Percentiles rank a stretch among this genome's conserved stretches.
Evolutionary conservation across 495 filamentous ascomycete genomes (phyloP).

Genomic region (Xylaria acuta): DNA sequence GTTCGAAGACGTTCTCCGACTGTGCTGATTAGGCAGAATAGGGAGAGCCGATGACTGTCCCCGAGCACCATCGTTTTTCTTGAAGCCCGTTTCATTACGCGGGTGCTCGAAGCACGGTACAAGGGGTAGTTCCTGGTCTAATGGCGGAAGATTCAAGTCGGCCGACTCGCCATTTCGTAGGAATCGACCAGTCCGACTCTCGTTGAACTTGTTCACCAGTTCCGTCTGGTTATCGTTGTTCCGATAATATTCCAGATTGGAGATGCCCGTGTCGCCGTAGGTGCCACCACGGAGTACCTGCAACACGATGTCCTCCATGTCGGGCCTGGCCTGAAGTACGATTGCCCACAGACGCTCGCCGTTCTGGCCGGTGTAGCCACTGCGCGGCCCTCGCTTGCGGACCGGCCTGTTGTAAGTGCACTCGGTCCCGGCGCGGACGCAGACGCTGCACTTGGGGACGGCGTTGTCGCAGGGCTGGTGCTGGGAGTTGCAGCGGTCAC

Average conservation of each 20-base stretch:
- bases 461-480: constrained; percentile 45
- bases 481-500: constrained; percentile 43
- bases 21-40: not conserved
- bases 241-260: constrained; percentile 42
- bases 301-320: constrained; percentile 41
- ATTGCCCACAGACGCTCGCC: constrained; percentile 43
- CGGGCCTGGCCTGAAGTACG: constrained; percentile 38
- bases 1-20: constrained; percentile 12
- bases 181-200: constrained; percentile 39
- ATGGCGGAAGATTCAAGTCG: constrained; percentile 36
- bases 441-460: constrained; percentile 41
- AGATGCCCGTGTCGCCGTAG: constrained; percentile 34
- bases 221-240: constrained; percentile 43
- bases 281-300: constrained; percentile 37
- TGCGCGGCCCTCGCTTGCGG: constrained; percentile 42
- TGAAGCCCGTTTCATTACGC: constrained; percentile 29
- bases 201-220: constrained; percentile 39
- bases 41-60: constrained; percentile 16
- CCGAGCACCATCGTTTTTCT: constrained; percentile 24
- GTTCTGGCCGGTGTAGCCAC: constrained; percentile 43
- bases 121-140: constrained; percentile 34
- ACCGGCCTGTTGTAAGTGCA: constrained; percentile 43
- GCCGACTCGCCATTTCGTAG: constrained; percentile 39
- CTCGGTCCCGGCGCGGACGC: constrained; percentile 40
- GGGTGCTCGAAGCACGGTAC: constrained; percentile 31